Conservation (phyloP, 768 basidiomycete species). For the Clitopilus hobsonii region DNA sequence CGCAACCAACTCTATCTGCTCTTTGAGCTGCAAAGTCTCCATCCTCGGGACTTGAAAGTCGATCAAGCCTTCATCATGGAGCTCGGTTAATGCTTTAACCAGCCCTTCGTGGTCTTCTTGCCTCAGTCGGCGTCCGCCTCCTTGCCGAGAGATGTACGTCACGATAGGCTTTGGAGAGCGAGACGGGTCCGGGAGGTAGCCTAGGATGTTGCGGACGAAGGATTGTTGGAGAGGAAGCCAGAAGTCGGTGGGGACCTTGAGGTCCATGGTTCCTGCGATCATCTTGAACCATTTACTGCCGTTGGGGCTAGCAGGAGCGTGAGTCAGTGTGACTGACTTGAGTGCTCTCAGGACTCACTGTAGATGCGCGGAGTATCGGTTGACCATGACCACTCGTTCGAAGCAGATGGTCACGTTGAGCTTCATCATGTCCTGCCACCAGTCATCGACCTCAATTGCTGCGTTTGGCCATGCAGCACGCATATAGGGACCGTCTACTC, state of each 20-base stretch:
- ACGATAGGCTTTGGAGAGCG: constrained; percentile 20
- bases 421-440: constrained; percentile 58
- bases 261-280: constrained; percentile 27
- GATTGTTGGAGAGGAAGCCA: constrained; percentile 30
- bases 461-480: constrained; percentile 59
- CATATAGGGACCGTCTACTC: constrained; percentile 60
- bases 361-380: constrained; percentile 57
- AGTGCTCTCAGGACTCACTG: constrained; percentile 19
- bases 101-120: constrained; percentile 45
- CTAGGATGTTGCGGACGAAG: constrained; percentile 25
- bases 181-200: constrained; percentile 18
- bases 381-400: constrained; percentile 54
- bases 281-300: constrained; percentile 28
- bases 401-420: constrained; percentile 50
- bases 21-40: constrained; percentile 46
- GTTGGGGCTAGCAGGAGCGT: constrained; percentile 17
- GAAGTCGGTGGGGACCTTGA: constrained; percentile 21
- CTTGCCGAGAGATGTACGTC: constrained; percentile 63
- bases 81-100: constrained; percentile 38
- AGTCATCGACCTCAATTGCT: constrained; percentile 50
- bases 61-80: constrained; percentile 48
- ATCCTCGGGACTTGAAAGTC: constrained; percentile 36
- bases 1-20: constrained; percentile 58
- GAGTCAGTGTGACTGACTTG: background rate
- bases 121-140: constrained; percentile 30